These are phyloP conservation scores for Umbilicus rupestris DNA, from an alignment of 164 flowering plant species.

Conservation along the genomic window DNA sequence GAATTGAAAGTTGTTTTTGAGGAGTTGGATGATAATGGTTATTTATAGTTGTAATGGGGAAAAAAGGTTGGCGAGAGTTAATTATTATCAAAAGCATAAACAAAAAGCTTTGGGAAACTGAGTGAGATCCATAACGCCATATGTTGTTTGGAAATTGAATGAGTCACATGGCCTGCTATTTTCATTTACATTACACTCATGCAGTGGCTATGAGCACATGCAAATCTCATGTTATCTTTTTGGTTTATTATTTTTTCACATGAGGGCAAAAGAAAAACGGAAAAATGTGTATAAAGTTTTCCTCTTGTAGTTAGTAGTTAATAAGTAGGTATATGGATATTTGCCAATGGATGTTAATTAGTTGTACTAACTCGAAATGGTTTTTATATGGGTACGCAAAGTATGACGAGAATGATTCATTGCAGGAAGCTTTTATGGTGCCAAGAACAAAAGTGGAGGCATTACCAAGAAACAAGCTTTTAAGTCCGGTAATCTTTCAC, in stretches of 20 bases:
- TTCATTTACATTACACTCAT: background rate
- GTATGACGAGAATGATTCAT: background rate
- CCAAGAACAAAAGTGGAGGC: conserved; percentile 49
- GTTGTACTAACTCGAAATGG: no score
- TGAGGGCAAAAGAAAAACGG: background rate
- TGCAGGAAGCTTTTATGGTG: conserved; percentile 79
- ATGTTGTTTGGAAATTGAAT: background rate
- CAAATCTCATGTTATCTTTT: background rate
- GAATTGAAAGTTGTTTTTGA: background rate
- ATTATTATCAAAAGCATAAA: no score
- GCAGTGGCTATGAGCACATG: conserved; percentile 1
- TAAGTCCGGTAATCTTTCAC: conserved; percentile 62
- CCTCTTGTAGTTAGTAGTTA: background rate
- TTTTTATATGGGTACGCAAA: background rate
- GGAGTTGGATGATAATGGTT: background rate
- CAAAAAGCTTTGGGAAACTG: no score
- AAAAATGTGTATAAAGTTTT: background rate
- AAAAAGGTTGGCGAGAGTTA: background rate
- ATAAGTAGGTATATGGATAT: background rate
- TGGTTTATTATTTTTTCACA: background rate
- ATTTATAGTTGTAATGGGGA: background rate
- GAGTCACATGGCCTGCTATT: background rate
- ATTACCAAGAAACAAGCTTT: conserved; percentile 51
- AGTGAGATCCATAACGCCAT: no score
- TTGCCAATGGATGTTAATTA: background rate